phyloP scores from a whole-genome alignment of 176 grass and related monocot genomes.

The Bothriochloa decipiens region DNA sequence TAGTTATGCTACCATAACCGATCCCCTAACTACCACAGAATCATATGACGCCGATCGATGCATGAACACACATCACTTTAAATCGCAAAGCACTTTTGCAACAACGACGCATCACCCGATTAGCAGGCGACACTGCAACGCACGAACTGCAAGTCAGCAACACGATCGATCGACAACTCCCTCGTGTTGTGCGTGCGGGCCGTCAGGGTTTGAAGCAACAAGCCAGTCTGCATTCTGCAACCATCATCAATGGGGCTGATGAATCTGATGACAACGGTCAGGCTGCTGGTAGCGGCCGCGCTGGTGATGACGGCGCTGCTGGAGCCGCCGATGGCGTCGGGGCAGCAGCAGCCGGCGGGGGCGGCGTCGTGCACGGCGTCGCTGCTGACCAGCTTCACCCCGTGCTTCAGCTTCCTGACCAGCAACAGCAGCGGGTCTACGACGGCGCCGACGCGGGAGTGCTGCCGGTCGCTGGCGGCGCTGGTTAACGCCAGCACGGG shows the following conservation, averaged over 20 bases:
- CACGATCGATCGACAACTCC: not conserved
- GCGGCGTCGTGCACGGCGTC: constrained; percentile 61
- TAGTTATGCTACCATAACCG: constrained; percentile 45
- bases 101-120: not conserved
- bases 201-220: too few species aligned
- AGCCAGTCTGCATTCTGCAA: too few species aligned
- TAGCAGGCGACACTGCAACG: not conserved
- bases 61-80: not conserved
- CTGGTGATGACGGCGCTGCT: not conserved
- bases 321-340: not conserved
- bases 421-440: constrained; percentile 50
- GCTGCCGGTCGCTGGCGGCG: constrained; percentile 59
- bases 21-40: constrained; percentile 30
- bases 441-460: constrained; percentile 59
- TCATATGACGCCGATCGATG: not conserved
- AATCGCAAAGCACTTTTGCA: not conserved
- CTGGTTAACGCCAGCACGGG: constrained; percentile 51
- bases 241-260: not conserved
- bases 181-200: not conserved
- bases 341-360: constrained; percentile 36
- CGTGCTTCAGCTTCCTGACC: constrained; percentile 77
- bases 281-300: not conserved
- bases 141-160: not conserved
- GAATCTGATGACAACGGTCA: not conserved
- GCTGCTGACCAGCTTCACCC: constrained; percentile 74